Evolutionary conservation across 352 stramenopile species (phyloP), one percentile per base, ranked within the genome.

Genomic region (Phytophthora foliorum): DNA sequence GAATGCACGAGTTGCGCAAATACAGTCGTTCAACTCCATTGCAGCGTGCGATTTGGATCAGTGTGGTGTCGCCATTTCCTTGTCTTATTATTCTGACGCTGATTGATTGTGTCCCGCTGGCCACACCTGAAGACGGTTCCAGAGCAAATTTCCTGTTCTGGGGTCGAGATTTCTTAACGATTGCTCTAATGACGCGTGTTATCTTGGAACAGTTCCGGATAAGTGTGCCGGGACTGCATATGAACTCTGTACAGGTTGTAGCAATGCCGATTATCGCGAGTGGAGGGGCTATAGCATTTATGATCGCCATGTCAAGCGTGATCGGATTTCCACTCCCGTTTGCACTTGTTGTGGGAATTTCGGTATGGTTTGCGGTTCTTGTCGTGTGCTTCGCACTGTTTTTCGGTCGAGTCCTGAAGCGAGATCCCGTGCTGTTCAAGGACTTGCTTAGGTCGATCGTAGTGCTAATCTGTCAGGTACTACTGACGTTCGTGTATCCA

Each of bases 261-360:
- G 14, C 11, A 4, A 53, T 67, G 60, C 50, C 60, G 4, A 45
- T 61, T 29, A 55, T 67, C 16, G 45, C 60, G 7, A 67, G 49
- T 44, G 60, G 39, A 27, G 60, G 60, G 34, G 60, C 60, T 6
- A 44, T 74, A 8, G 42, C 58, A n/a, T 58, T 67, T 3, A 50
- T 68, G 29, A 39, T 74, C 17, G 42, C 63, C 0, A 79, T 67
- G 31, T 58, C 50, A 10, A 61, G 58, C 13, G 32, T 59, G 3
- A 65, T 84, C 22, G 80, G 75, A 3, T 89, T 82, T 38, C 78
- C 80, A 11, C 38, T 89, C 21, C 73, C 80, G 7, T 86, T 86
- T 49, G 63, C 60, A 22, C 14, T 78, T 4, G 48, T 74, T 6
- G 25, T 78, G 2, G 74, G 60, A 2, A 76, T 69, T 14, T 60